These are phyloP conservation scores for Thielaviopsis euricoi DNA, from an alignment of 2,329 filamentous ascomycete species.

Conservation along the genomic window DNA sequence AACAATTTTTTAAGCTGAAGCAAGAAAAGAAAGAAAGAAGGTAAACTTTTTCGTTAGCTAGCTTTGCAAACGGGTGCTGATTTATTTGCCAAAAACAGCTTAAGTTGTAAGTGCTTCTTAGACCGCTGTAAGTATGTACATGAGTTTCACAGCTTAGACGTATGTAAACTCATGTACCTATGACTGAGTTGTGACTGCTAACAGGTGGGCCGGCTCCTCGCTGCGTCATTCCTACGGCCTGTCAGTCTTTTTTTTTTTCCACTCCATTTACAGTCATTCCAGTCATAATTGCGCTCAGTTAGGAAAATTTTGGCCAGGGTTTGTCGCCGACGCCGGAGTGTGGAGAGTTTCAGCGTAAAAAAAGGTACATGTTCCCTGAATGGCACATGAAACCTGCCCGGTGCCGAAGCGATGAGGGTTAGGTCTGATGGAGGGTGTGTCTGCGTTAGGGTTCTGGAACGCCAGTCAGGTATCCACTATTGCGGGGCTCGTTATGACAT, in stretches of 20 bases:
- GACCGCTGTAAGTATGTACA: neutral
- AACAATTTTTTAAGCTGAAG: neutral
- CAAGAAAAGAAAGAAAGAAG: neutral
- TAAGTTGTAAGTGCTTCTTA: conserved; percentile 4
- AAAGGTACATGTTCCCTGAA: neutral
- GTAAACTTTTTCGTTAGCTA: neutral
- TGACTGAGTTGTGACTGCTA: neutral
- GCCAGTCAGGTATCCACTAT: neutral
- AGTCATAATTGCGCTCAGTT: neutral
- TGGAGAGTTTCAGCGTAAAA: neutral
- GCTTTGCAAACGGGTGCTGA: neutral
- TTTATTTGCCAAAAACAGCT: conserved; percentile 2
- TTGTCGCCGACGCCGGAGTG: neutral
- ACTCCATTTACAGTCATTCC: neutral
- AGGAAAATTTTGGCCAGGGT: neutral
- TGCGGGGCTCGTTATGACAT: neutral
- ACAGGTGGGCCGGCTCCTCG: neutral
- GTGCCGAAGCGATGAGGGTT: neutral
- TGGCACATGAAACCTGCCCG: neutral
- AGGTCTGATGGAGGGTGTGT: neutral
- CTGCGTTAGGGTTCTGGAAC: neutral
- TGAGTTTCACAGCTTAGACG: neutral
- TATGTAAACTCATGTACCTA: neutral
- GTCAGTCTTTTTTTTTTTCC: neutral
- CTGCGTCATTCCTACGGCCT: neutral